Evolutionary conservation across 176 grass and related monocot species (phyloP).

Genomic region (Ensete glaucum): DNA sequence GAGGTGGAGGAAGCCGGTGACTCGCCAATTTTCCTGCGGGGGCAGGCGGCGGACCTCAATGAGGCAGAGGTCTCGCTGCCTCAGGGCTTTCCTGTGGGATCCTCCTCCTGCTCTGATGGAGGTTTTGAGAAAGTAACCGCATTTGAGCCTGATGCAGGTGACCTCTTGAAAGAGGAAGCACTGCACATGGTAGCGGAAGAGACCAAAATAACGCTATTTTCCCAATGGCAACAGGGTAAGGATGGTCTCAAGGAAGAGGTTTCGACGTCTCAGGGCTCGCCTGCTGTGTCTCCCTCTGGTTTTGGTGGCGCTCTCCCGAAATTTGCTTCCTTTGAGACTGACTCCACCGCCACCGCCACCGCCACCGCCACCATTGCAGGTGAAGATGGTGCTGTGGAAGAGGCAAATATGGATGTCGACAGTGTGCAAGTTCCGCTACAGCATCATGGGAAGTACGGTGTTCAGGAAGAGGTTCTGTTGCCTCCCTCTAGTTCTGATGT

Average conservation of each 20-base stretch:
- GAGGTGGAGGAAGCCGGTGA: neutral
- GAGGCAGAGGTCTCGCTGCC: neutral
- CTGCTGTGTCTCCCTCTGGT: neutral
- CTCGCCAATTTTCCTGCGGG: neutral
- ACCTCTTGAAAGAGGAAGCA: neutral
- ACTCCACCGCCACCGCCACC: too few relatives aligned
- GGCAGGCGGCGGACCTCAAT: neutral
- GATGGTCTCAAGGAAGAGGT: neutral
- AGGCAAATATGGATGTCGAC: neutral
- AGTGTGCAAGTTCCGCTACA: too few relatives aligned
- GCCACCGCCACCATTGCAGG: too few relatives aligned
- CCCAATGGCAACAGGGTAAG: neutral
- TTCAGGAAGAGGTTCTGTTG: too few relatives aligned
- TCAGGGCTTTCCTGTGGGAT: neutral
- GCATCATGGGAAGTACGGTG: too few relatives aligned
- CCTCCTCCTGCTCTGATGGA: neutral
- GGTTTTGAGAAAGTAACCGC: neutral
- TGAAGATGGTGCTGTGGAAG: neutral
- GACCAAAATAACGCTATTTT: neutral
- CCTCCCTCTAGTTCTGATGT: neutral
- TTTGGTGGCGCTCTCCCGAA: neutral
- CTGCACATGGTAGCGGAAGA: neutral
- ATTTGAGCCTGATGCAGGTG: neutral
- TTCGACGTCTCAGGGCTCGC: neutral
- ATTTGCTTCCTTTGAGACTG: neutral